phyloP scores from a whole-genome alignment of 805 yeast genomes.

The Saccharomycopsis selenospora region DNA sequence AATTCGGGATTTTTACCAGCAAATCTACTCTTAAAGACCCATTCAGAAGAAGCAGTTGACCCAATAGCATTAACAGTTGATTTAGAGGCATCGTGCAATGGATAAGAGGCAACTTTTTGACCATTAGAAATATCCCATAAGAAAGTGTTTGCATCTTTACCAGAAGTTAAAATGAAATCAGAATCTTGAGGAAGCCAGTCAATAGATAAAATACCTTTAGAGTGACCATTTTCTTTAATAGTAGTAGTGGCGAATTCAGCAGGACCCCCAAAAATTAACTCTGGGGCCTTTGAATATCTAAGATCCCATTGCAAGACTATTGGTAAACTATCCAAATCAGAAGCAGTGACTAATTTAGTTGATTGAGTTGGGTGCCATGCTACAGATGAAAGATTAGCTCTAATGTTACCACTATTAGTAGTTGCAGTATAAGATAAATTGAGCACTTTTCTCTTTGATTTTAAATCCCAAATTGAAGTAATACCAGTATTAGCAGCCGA shows the following conservation, averaged over 20 bases:
- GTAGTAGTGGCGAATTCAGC: conserved; percentile 29
- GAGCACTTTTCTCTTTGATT: conserved; percentile 78
- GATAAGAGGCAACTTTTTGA: conserved; percentile 72
- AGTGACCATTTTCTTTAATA: conserved; percentile 58
- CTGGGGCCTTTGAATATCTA: conserved; percentile 90
- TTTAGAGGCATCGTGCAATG: conserved; percentile 28
- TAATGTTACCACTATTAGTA: conserved; percentile 34
- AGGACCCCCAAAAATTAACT: conserved; percentile 27
- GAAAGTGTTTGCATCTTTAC: conserved; percentile 80
- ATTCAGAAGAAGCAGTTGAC: conserved; percentile 61
- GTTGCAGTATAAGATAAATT: conserved; percentile 68
- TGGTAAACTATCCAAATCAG: conserved; percentile 74
- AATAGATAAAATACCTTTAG: conserved; percentile 78
- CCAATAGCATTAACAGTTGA: conserved; percentile 21
- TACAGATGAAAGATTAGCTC: conserved; percentile 70
- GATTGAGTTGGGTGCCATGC: conserved; percentile 93
- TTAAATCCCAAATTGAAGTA: conserved; percentile 91
- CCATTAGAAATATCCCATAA: conserved; percentile 88
- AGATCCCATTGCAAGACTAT: conserved; percentile 87
- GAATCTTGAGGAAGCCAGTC: conserved; percentile 93
- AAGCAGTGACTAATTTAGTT: conserved; percentile 82
- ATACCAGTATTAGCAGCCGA: conserved; percentile 79
- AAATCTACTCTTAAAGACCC: conserved; percentile 87
- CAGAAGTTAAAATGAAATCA: conserved; percentile 74
- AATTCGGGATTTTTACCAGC: conserved; percentile 85